Base-by-base conservation (phyloP, 306 rosid species). In the Inga leiocalycina region DNA sequence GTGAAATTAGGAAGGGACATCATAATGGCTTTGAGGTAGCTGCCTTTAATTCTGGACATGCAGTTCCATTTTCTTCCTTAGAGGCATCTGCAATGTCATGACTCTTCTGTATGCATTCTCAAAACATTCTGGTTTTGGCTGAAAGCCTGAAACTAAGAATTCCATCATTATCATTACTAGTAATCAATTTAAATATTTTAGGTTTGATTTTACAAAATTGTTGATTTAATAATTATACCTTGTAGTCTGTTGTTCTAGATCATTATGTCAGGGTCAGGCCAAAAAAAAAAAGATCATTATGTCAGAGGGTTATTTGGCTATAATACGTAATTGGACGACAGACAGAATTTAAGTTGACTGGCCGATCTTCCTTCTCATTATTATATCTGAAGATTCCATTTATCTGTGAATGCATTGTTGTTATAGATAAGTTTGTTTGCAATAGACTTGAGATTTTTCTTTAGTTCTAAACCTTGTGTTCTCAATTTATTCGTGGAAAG, bases 371-470 rank as follows among this genome's bases (percentile, higher is more conserved):
- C 35, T 61, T 71, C 41, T 48, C 30, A 48, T 48, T 81, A 73
- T 59, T 67, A 35, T 3, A 66, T 51, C 27, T 52, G 48, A 75
- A 51, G 76, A 62, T 41, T 24, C 54, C 19, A 20, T 51, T 65
- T 34, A 24, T 41, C 66, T 34, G 48, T 68, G 78, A 54, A 62
- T 76, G 51, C 74, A 56, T 77, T 57, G 48, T 81, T 44, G 27
- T 39, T 71, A 16, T 10, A 20, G 56, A 13, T 82, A 69, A 59
- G 1, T 37, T 67, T 67, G 72, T 66, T 65, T 46, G 48, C 9
- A 74, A 79, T 41, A 51, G 46, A 22, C 37, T 22, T 16, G 10
- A n/a, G 20, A 15, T 67, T 4, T 54, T 17, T 65, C 51, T n/a
- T 11, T 64, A 30, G 5, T n/a, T 22, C 12, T 30, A 37, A 66